phyloP scores from a whole-genome alignment of 805 yeast genomes.

The Starmerella powellii region DNA sequence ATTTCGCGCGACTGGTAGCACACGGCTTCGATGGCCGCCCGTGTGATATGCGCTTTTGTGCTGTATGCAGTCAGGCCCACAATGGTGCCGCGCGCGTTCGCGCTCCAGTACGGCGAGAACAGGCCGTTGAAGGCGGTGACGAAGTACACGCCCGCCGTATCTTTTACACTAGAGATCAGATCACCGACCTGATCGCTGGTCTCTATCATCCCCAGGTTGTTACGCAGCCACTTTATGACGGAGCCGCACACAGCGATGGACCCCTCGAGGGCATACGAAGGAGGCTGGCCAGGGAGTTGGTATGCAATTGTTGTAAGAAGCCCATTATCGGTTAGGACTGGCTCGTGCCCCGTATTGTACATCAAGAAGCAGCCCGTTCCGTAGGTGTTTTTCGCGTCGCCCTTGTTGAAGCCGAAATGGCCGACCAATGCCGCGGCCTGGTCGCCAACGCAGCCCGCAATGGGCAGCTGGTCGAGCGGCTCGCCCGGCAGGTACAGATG shows the following conservation, averaged over 20 bases:
- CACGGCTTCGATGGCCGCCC: slow-evolving; percentile 92
- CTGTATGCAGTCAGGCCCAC: slow-evolving; percentile 88
- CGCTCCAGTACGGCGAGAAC: slow-evolving; percentile 93
- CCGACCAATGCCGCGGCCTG: slow-evolving; percentile 91
- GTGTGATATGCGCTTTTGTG: slow-evolving; percentile 79
- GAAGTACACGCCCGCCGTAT: slow-evolving; percentile 84
- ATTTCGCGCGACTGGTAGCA: slow-evolving; percentile 90
- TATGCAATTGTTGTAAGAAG: slow-evolving; percentile 81
- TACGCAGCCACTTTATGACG: slow-evolving; percentile 86
- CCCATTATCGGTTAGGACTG: slow-evolving; percentile 65
- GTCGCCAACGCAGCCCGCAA: slow-evolving; percentile 87
- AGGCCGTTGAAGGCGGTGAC: slow-evolving; percentile 92
- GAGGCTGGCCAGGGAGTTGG: slow-evolving; percentile 66
- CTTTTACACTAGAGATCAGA: slow-evolving; percentile 65
- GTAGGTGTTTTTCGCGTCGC: slow-evolving; percentile 87
- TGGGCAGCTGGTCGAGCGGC: slow-evolving; percentile 51
- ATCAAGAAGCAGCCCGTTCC: slow-evolving; percentile 92
- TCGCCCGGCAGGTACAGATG: slow-evolving; percentile 48
- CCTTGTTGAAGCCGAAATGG: slow-evolving; percentile 70
- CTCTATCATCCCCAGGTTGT: slow-evolving; percentile 70
- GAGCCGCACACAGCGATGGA: slow-evolving; percentile 95
- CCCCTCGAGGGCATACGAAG: slow-evolving; percentile 87
- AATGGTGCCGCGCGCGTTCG: slow-evolving; percentile 82
- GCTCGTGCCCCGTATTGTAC: slow-evolving; percentile 69
- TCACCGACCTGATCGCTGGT: slow-evolving; percentile 83